Evolutionary conservation across 2,329 filamentous ascomycete species (phyloP).

Genomic region (Hymenoscyphus salicellus): DNA sequence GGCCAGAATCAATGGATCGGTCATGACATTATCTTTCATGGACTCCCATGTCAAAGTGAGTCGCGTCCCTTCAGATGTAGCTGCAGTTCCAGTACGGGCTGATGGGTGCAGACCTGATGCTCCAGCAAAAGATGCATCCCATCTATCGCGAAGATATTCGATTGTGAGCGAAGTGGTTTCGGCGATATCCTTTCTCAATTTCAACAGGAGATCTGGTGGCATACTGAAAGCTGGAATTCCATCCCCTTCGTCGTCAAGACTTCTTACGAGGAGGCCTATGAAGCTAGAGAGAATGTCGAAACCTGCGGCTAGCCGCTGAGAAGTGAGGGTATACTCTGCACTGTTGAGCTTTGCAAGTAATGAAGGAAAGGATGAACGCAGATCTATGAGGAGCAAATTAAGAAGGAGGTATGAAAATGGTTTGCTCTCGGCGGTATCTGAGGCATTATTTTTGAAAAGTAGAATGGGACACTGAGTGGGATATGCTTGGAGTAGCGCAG

Average conservation of each 20-base stretch:
- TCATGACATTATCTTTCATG: conserved; percentile 42
- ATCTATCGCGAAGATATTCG: conserved; percentile 67
- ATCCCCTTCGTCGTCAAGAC: conserved; percentile 45
- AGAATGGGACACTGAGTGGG: conserved; percentile 45
- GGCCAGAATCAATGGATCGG: conserved; percentile 59
- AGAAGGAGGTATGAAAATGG: conserved; percentile 61
- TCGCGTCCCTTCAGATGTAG: conserved; percentile 44
- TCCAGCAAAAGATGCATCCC: conserved; percentile 63
- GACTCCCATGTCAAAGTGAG: conserved; percentile 59
- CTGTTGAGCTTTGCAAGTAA: conserved; percentile 58
- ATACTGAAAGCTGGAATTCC: conserved; percentile 43
- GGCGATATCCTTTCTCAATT: conserved; percentile 56
- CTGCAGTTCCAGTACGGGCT: conserved; percentile 45
- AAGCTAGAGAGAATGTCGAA: conserved; percentile 62
- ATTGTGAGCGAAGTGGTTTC: conserved; percentile 62
- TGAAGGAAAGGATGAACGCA: conserved; percentile 59
- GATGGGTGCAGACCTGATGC: conserved; percentile 59
- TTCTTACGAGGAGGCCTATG: conserved; percentile 54
- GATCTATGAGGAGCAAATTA: conserved; percentile 63
- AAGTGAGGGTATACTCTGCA: conserved; percentile 48
- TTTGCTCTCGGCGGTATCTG: conserved; percentile 39
- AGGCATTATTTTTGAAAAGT: conserved; percentile 49
- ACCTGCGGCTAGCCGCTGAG: conserved; percentile 55
- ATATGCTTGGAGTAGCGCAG: conserved; percentile 56
- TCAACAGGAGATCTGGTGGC: conserved; percentile 58